Base-by-base conservation (phyloP, 169 alveolate genomes). In the Cryptosporidium bovis region DNA sequence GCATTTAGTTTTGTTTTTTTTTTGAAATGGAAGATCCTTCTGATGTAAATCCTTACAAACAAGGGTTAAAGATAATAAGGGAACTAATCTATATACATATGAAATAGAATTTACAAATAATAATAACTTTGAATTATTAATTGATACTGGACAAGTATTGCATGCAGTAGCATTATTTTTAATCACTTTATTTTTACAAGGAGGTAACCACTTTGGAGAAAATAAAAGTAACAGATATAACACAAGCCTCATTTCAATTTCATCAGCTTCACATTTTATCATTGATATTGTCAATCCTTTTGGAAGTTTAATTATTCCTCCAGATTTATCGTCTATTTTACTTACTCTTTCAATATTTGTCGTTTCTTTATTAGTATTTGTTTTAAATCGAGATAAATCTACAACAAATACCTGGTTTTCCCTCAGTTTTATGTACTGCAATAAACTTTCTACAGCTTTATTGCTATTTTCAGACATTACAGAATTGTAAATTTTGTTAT, bases 41-140 rank as follows among this genome's bases (percentile, higher is more conserved):
- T 60, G 62, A 62, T 77, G 87, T 27, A 53, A 20, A 27, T 77
- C 87, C 10, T 44, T 77, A 53, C 87, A 36, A 15, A 77, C 44
- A 18, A 77, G 71, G 31, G 51, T 64, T 20, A 77, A 27, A 4
- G 69, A 48, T 20, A 93, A 66, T 27, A 93, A 71, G 5, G 92
- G 84, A 66, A 71, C 66, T 48, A 93, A 64, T 87, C 94, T 91
- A 84, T 92, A 92, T 1, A 92, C 91, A 83, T 93, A 93, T 10
- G 94, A 90, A 46, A 93, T 93, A 31, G 94, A 91, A 82, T 93
- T 93, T 4, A 92, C 91, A 62, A 93, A 93, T 18, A 93, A 90
- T 48, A 93, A 91, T 27, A 90, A 87, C 55, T 83, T 82, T 46
- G 84, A 83, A 31, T 60, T 66, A 31, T 66, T 44, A 55, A 90